A percentile compares a stretch with the other conserved stretches of the same genome.
Conservation (phyloP, 257 asterid genomes). For the Solanum chmielewskii region DNA sequence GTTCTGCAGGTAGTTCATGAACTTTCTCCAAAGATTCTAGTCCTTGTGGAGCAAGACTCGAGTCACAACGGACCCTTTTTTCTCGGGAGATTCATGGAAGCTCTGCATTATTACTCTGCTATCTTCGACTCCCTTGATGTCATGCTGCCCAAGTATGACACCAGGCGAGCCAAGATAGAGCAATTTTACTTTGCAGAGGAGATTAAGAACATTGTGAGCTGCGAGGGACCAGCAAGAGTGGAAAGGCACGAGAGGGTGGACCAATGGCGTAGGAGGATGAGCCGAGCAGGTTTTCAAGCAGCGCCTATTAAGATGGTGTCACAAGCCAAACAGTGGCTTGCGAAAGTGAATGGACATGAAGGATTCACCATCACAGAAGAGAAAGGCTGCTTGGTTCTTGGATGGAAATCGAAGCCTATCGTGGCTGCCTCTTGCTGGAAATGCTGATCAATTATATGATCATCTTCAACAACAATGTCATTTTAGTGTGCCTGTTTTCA, state of each 20-base stretch:
- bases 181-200: constrained; percentile 80
- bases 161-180: constrained; percentile 65
- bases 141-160: constrained; percentile 65
- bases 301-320: constrained; percentile 48
- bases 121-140: constrained; percentile 72
- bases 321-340: constrained; percentile 63
- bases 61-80: constrained; percentile 84
- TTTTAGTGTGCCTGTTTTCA: background rate
- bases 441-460: constrained; percentile 27
- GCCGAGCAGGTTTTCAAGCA: constrained; percentile 72
- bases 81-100: constrained; percentile 78
- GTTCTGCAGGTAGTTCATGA: constrained; percentile 47
- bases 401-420: constrained; percentile 88
- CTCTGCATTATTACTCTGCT: constrained; percentile 67
- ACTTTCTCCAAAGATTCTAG: constrained; percentile 50
- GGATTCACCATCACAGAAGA: constrained; percentile 71
- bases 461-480: background rate
- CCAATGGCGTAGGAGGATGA: constrained; percentile 87
- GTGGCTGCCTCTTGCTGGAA: constrained; percentile 89
- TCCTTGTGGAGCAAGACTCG: constrained; percentile 74
- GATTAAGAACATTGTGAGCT: constrained; percentile 77
- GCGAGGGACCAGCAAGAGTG: constrained; percentile 74
- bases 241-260: constrained; percentile 83
- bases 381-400: constrained; percentile 72
- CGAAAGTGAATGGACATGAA: constrained; percentile 32